phyloP scores from a whole-genome alignment of 2,329 filamentous ascomycete genomes.

The Akanthomyces uredinophilus region DNA sequence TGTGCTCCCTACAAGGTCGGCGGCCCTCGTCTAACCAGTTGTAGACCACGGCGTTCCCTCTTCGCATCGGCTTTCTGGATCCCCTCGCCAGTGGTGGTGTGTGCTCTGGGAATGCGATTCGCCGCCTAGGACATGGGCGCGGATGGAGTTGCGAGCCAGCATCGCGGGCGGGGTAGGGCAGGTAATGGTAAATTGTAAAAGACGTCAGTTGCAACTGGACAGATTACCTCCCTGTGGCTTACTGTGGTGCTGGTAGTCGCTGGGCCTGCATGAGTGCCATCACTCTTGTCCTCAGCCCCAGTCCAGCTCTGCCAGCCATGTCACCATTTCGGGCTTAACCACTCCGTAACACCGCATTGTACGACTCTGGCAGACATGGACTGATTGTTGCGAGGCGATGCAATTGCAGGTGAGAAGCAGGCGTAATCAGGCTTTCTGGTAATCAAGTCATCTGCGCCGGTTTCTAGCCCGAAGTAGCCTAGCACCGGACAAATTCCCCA shows the following conservation, averaged over 20 bases:
- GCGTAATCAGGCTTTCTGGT: not conserved
- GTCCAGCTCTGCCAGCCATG: not conserved
- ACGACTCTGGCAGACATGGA: not conserved
- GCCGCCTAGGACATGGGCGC: not conserved
- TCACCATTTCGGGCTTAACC: not conserved
- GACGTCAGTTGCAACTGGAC: no score
- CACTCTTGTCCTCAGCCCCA: not conserved
- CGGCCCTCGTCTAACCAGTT: not conserved
- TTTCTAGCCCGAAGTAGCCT: not conserved
- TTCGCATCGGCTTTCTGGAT: not conserved
- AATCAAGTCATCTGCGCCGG: not conserved
- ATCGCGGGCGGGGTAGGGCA: not conserved
- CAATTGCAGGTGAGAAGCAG: not conserved
- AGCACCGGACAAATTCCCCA: slow-evolving; percentile 4
- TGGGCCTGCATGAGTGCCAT: not conserved
- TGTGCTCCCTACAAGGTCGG: not conserved
- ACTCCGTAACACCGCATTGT: not conserved
- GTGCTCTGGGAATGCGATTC: not conserved
- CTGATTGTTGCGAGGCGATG: not conserved
- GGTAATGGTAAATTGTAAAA: not conserved
- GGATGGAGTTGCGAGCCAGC: not conserved
- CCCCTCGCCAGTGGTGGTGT: not conserved
- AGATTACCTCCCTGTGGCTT: not conserved
- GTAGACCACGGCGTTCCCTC: not conserved
- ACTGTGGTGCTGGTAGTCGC: not conserved